phyloP scores from a whole-genome alignment of 352 stramenopile genomes.

The Phytophthora kernoviae region DNA sequence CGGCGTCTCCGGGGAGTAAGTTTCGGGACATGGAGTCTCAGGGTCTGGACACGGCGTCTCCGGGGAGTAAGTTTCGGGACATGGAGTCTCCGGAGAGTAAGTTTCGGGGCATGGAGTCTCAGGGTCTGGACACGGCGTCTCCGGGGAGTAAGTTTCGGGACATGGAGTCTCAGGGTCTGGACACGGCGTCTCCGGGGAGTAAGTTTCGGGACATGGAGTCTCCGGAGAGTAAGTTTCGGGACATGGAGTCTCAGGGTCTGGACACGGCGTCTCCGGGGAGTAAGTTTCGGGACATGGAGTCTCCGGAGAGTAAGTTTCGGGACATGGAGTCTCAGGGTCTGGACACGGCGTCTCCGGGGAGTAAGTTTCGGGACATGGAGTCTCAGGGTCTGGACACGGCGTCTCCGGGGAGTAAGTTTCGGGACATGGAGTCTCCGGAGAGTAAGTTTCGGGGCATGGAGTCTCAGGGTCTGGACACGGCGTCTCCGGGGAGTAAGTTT shows the following conservation, averaged over 20 bases:
- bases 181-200: background rate
- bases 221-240: too few relatives aligned
- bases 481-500: background rate
- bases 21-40: background rate
- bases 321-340: conserved; percentile 7
- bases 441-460: background rate
- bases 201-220: too few relatives aligned
- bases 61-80: background rate
- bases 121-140: background rate
- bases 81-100: too few relatives aligned
- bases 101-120: background rate
- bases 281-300: conserved; percentile 11
- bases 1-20: background rate
- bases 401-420: background rate
- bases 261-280: conserved; percentile 1
- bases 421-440: background rate
- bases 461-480: background rate
- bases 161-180: background rate
- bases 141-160: background rate
- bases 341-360: conserved; percentile 1
- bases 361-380: conserved; percentile 3
- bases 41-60: background rate
- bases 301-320: background rate
- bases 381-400: conserved; percentile 8
- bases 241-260: background rate